Evolutionary conservation across 306 rosid species (phyloP).

Genomic region (Aeschynomene evenia): DNA sequence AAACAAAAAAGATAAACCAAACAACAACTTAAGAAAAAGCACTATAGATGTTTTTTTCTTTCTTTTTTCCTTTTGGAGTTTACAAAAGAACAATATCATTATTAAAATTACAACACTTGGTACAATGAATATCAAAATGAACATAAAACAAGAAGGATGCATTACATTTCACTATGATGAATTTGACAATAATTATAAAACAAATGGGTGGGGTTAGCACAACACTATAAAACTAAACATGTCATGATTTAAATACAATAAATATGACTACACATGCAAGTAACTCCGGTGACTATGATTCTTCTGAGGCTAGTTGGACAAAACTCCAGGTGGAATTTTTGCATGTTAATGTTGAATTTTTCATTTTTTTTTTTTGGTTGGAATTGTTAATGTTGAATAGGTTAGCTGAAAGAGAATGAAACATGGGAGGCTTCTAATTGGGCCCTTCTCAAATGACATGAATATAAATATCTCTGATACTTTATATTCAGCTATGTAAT

Average conservation of each 20-base stretch:
- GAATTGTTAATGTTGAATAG: slow-evolving; percentile 33
- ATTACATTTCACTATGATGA: slow-evolving; percentile 41
- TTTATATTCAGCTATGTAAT: slow-evolving; percentile 26
- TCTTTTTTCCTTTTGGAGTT: not conserved
- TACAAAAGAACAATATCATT: slow-evolving; percentile 28
- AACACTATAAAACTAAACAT: slow-evolving; percentile 33
- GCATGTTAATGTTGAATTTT: slow-evolving; percentile 30
- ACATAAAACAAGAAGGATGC: slow-evolving; percentile 23
- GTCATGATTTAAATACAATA: slow-evolving; percentile 31
- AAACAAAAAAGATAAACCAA: not conserved
- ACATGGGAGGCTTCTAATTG: slow-evolving; percentile 25
- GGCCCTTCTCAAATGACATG: slow-evolving; percentile 13
- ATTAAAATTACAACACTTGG: slow-evolving; percentile 25
- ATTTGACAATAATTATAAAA: slow-evolving; percentile 40
- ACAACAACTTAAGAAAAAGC: not conserved
- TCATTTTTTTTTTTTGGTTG: too few relatives aligned
- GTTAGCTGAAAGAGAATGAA: slow-evolving; percentile 34
- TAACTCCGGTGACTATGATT: slow-evolving; percentile 19
- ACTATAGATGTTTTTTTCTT: not conserved
- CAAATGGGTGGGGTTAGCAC: slow-evolving; percentile 50
- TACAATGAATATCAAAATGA: slow-evolving; percentile 23
- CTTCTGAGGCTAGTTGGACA: slow-evolving; percentile 20
- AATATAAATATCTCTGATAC: slow-evolving; percentile 25
- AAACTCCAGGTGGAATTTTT: slow-evolving; percentile 14
- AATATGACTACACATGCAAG: slow-evolving; percentile 32